These are phyloP conservation scores for Auricularia heimuer DNA, from an alignment of 768 basidiomycete species.

Conservation along the genomic window DNA sequence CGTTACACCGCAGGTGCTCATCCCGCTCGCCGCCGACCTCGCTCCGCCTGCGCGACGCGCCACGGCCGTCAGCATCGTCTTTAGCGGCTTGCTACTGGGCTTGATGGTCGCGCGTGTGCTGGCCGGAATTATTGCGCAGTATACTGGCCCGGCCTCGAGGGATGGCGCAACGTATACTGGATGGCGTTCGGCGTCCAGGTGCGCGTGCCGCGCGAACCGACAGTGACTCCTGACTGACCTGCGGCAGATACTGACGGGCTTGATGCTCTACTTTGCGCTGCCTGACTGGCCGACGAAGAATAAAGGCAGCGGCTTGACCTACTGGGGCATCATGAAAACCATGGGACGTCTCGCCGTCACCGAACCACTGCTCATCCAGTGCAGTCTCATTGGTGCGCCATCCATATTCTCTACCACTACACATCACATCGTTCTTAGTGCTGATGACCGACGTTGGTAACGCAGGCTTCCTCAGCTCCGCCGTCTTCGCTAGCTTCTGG, in stretches of 20 bases:
- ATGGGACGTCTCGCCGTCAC: constrained; percentile 72
- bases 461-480: constrained; percentile 24
- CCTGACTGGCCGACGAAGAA: constrained; percentile 35
- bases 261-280: constrained; percentile 27
- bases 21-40: constrained; percentile 74
- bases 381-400: constrained; percentile 18
- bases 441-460: constrained; percentile 7
- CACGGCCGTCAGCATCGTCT: constrained; percentile 56
- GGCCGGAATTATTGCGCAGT: constrained; percentile 66
- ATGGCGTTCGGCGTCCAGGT: constrained; percentile 28
- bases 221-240: background rate
- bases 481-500: constrained; percentile 56
- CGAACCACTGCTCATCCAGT: constrained; percentile 69
- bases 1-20: constrained; percentile 46
- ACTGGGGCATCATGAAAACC: constrained; percentile 31
- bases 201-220: background rate
- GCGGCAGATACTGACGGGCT: constrained; percentile 13
- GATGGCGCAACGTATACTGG: constrained; percentile 41
- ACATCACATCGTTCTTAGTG: constrained; percentile 8
- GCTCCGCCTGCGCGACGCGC: constrained; percentile 66
- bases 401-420: constrained; percentile 5
- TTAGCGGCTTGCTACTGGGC: constrained; percentile 48
- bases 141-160: constrained; percentile 24
- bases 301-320: constrained; percentile 24
- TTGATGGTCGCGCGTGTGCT: constrained; percentile 66